These are phyloP conservation scores for Nicotiana otophora DNA, from an alignment of 257 asterid genomes.

Conservation along the genomic window DNA sequence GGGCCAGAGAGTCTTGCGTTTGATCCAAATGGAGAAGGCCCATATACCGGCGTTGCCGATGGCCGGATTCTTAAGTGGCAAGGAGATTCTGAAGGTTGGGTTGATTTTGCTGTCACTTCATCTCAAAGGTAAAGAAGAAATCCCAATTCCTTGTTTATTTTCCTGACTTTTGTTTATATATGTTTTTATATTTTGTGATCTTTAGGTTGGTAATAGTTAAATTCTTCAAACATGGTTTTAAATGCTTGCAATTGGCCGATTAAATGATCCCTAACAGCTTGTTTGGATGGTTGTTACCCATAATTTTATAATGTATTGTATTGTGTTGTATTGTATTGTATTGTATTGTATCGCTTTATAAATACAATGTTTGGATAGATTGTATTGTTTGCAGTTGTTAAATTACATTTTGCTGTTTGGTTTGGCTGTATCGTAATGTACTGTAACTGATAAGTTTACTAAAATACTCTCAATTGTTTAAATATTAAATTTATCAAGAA, in stretches of 20 bases:
- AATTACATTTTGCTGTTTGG: too few relatives aligned
- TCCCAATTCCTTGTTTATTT: neutral
- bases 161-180: neutral
- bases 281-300: too few relatives aligned
- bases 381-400: too few relatives aligned
- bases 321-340: too few relatives aligned
- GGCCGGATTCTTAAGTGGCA: slow-evolving; percentile 30
- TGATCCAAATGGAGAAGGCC: slow-evolving; percentile 19
- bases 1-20: slow-evolving; percentile 32
- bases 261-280: neutral
- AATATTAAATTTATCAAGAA: too few relatives aligned
- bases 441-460: too few relatives aligned
- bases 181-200: neutral
- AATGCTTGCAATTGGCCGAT: neutral
- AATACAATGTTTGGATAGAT: too few relatives aligned
- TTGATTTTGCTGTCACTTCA: slow-evolving; percentile 23
- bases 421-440: too few relatives aligned
- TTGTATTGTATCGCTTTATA: too few relatives aligned
- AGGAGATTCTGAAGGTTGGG: slow-evolving; percentile 7
- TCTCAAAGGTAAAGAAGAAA: slow-evolving; percentile 12
- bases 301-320: too few relatives aligned
- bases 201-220: neutral
- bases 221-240: neutral
- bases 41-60: slow-evolving; percentile 29
- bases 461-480: too few relatives aligned